Conservation (phyloP, 1,284 basidiomycete genomes). For the Ganoderma meredithae region DNA sequence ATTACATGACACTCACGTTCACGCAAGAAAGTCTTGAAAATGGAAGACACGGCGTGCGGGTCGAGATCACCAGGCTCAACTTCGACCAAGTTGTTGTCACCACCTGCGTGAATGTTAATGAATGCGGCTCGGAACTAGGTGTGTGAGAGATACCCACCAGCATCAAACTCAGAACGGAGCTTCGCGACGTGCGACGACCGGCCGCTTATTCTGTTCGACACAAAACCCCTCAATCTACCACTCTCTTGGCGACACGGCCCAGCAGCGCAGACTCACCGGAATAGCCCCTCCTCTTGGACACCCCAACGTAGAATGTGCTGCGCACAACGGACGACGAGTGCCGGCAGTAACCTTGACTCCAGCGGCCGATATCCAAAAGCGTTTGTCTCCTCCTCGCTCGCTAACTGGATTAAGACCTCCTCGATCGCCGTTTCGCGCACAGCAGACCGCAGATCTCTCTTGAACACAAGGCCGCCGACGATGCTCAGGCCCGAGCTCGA, state of each 20-base stretch:
- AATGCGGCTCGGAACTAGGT: background rate
- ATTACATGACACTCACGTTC: constrained; percentile 63
- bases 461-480: constrained; percentile 68
- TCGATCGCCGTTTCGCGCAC: constrained; percentile 68
- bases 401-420: constrained; percentile 36
- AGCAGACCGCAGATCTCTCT: constrained; percentile 60
- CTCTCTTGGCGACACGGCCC: background rate
- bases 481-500: constrained; percentile 43
- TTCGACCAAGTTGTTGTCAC: constrained; percentile 81
- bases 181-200: constrained; percentile 78
- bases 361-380: constrained; percentile 41
- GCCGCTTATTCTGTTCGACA: constrained; percentile 67
- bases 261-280: constrained; percentile 60
- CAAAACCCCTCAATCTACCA: background rate
- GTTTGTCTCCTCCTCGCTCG: constrained; percentile 29
- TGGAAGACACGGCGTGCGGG: constrained; percentile 90
- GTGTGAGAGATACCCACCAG: constrained; percentile 50
- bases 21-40: constrained; percentile 83
- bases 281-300: constrained; percentile 83
- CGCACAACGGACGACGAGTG: constrained; percentile 78
- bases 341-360: constrained; percentile 69
- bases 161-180: constrained; percentile 84
- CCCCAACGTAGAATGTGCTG: constrained; percentile 85
- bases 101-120: constrained; percentile 36
- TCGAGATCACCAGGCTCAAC: constrained; percentile 86